Conservation (phyloP, 805 yeast species). For the Candida endomychidarum region DNA sequence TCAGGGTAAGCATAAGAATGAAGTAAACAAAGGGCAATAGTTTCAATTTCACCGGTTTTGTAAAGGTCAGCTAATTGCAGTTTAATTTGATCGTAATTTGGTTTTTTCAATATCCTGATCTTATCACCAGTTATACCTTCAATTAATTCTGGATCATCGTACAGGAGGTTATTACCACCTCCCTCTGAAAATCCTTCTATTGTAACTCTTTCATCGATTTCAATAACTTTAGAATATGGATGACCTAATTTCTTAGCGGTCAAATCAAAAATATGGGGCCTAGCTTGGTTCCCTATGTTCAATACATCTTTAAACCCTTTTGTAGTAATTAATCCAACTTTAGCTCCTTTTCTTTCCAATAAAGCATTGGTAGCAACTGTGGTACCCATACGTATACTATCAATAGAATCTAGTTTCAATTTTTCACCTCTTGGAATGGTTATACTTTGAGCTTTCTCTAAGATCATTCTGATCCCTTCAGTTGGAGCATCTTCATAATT, state of each 20-base stretch:
- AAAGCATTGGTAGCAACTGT: conserved; percentile 96
- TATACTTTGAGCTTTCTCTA: conserved; percentile 57
- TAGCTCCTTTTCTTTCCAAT: conserved; percentile 87
- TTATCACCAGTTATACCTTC: conserved; percentile 37
- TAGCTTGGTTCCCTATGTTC: conserved; percentile 83
- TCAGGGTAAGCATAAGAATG: conserved; percentile 43
- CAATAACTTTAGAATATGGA: conserved; percentile 73
- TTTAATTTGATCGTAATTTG: conserved; percentile 26
- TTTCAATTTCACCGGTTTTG: conserved; percentile 22
- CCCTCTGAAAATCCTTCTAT: conserved; percentile 73
- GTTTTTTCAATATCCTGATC: conserved; percentile 30
- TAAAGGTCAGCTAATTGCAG: conserved; percentile 26
- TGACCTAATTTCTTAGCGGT: conserved; percentile 70
- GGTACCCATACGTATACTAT: conserved; percentile 83
- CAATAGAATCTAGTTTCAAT: conserved; percentile 62
- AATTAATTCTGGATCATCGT: conserved; percentile 32
- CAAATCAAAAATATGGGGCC: conserved; percentile 87
- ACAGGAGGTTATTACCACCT: conserved; percentile 40
- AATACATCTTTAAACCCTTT: conserved; percentile 85
- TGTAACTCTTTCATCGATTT: conserved; percentile 88
- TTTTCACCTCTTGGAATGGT: conserved; percentile 45
- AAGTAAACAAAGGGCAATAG: conserved; percentile 38
- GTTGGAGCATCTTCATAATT: conserved; percentile 90
- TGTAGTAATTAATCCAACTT: conserved; percentile 82
- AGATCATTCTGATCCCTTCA: conserved; percentile 81